Conservation (phyloP, 331 rosid species). For the Stylosanthes scabra region DNA sequence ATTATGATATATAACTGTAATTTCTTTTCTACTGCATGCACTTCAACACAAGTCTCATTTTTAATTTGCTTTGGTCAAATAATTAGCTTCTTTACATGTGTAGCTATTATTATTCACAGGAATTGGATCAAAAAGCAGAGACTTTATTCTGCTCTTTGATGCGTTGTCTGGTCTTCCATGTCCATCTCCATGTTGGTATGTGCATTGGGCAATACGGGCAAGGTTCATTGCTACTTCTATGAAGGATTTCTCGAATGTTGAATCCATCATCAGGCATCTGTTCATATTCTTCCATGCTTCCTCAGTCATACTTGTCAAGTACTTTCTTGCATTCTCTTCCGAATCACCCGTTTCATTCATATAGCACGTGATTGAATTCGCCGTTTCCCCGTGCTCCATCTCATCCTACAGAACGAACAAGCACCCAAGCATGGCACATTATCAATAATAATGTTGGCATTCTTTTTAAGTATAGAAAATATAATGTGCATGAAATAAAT, state of each 20-base stretch:
- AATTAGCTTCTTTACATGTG: too few species aligned
- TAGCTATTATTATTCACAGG: not conserved
- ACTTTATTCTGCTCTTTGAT: slow-evolving; percentile 27
- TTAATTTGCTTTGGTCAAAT: too few species aligned
- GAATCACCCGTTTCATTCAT: slow-evolving; percentile 23
- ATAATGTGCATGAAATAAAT: too few species aligned
- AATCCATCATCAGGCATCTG: slow-evolving; percentile 11
- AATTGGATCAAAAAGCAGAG: slow-evolving; percentile 41
- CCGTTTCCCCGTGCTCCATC: slow-evolving; percentile 47
- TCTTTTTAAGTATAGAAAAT: too few species aligned
- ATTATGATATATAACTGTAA: too few species aligned
- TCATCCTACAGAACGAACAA: too few species aligned
- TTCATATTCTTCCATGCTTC: slow-evolving; percentile 51
- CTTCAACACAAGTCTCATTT: too few species aligned
- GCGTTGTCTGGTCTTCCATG: slow-evolving; percentile 34
- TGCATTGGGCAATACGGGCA: slow-evolving; percentile 40
- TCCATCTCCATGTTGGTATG: slow-evolving; percentile 50
- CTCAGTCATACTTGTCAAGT: slow-evolving; percentile 30
- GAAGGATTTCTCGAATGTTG: slow-evolving; percentile 37
- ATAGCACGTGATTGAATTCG: slow-evolving; percentile 37
- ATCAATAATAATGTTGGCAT: too few species aligned
- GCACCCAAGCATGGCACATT: too few species aligned
- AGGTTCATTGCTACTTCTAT: slow-evolving; percentile 32
- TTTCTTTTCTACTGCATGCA: too few species aligned
- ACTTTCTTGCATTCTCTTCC: slow-evolving; percentile 34